Percentiles rank a stretch among this genome's conserved stretches.
Evolutionary conservation across 2,329 filamentous ascomycete genomes (phyloP).

Genomic region (Colletotrichum magnum): DNA sequence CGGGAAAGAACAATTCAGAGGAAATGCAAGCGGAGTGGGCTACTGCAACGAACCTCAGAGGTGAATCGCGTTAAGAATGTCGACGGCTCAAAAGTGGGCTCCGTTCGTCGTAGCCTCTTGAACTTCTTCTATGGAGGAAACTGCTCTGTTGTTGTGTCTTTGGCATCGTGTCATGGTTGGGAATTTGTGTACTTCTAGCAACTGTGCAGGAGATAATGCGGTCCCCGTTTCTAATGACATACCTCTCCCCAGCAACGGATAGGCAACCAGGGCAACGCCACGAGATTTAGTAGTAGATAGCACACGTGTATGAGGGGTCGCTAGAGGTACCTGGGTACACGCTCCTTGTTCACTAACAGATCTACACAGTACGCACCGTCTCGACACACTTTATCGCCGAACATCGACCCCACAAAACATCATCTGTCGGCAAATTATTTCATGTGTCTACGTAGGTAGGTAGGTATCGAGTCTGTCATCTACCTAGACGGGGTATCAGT

Average conservation of each 20-base stretch:
- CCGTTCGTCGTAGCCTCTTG: not conserved
- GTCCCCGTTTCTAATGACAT: conserved; percentile 37
- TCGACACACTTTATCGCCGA: no score
- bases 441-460: not conserved
- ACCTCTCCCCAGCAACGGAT: conserved; percentile 35
- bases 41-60: conserved; percentile 17
- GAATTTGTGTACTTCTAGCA: no score
- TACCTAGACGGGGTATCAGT: conserved; percentile 54
- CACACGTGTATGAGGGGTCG: no score
- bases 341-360: no score
- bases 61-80: not conserved
- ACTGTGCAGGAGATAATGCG: conserved; percentile 11
- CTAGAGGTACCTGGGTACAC: no score
- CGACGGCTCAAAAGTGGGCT: not conserved
- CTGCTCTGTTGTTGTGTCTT: no score
- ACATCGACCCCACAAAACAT: no score
- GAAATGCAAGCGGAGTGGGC: conserved; percentile 18
- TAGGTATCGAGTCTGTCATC: conserved; percentile 12
- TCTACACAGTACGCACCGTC: no score
- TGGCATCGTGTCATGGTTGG: no score
- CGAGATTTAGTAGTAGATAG: not conserved
- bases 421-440: no score
- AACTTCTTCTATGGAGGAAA: not conserved
- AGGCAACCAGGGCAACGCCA: conserved; percentile 24
- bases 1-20: not conserved